Evolutionary conservation across 2,329 filamentous ascomycete genomes (phyloP), one percentile per base, ranked within the genome.

Genomic region (Orbilia quercus): DNA sequence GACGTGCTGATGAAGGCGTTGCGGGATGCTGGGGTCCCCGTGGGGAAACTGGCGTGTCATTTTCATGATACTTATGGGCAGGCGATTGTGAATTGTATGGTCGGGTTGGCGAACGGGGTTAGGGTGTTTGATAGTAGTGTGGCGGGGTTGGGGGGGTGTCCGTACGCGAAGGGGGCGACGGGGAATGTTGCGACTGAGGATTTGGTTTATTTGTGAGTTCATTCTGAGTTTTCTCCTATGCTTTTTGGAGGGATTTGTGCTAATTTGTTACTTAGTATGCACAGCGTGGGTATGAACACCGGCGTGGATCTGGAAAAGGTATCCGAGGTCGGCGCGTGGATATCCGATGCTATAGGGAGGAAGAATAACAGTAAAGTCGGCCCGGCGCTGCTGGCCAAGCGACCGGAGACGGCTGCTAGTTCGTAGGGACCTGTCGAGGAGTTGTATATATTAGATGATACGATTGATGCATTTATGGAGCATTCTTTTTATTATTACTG

Each of bases 51-150:
- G 9, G 91, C 91, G 0, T 88, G 93, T 82, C 92, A 96, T 80
- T 94, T 96, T 78, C 92, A 96, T 80, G 91, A 96, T 79, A 96
- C 92, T 0, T 94, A 92, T 79, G 91, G 91, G 0, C 90, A 92
- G 82, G 91, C 91, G 0, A 83, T 94, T n/a, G 89, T 92, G 6
- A 96, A 96, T 79, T 89, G 89, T 3, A 88, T 91, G 9, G 88
- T 93, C 0, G 88, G 89, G 38, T 85, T 95, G 28, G 89, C 91
- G 79, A 87, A 90, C 76, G 92, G 92, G 0, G 86, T 96, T 42
- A 83, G 90, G 31, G 90, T 87, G 0, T 95, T 96, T 79, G 92
- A 96, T 79, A 87, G 86, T 75, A 91, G 90, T 59, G 90, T 96
- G 0, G 90, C 87, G 1, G 92, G 92, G 0, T 83, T 96, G 0